Evolutionary conservation across 2,329 filamentous ascomycete genomes (phyloP).

Genomic region (Colletotrichum echinochloae): DNA sequence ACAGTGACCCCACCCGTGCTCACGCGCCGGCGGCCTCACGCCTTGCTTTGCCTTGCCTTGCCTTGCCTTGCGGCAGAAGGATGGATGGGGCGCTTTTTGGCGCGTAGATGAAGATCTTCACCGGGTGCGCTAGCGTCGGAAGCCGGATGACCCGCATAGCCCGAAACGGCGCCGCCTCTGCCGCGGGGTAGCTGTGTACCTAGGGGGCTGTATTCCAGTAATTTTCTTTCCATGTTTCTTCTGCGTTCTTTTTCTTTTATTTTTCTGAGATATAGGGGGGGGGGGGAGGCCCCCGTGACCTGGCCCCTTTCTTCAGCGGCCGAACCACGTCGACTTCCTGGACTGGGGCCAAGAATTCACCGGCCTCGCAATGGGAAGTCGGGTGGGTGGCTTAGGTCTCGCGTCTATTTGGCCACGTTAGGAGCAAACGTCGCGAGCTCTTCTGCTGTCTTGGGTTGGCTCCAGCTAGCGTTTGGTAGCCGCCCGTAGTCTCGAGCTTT

Average conservation of each 20-base stretch:
- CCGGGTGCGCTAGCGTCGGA: slow-evolving; percentile 22
- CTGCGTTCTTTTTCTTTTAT: not conserved
- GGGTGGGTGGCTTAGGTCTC: not conserved
- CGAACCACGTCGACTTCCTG: not conserved
- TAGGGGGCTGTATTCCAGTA: not conserved
- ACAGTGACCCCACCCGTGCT: not conserved
- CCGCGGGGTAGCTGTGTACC: not conserved
- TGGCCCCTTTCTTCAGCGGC: too few species aligned
- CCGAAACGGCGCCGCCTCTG: slow-evolving; percentile 29
- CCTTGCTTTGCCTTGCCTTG: too few species aligned
- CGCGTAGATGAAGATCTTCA: slow-evolving; percentile 39
- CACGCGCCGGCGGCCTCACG: not conserved
- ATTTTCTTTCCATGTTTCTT: not conserved
- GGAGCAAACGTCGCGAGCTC: not conserved
- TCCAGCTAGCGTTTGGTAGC: not conserved
- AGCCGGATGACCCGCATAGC: slow-evolving; percentile 24
- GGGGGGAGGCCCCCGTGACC: too few species aligned
- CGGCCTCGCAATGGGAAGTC: too few species aligned
- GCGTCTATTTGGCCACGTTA: not conserved
- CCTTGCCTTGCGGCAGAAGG: not conserved
- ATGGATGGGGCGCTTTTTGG: not conserved
- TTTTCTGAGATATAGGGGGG: too few species aligned
- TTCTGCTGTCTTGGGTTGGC: not conserved
- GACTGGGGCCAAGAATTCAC: too few species aligned
- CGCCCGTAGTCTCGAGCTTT: not conserved